A percentile compares a stretch with the other conserved stretches of the same genome.
Conservation (phyloP, 202 grass and related monocot species). For the Zizania palustris region DNA sequence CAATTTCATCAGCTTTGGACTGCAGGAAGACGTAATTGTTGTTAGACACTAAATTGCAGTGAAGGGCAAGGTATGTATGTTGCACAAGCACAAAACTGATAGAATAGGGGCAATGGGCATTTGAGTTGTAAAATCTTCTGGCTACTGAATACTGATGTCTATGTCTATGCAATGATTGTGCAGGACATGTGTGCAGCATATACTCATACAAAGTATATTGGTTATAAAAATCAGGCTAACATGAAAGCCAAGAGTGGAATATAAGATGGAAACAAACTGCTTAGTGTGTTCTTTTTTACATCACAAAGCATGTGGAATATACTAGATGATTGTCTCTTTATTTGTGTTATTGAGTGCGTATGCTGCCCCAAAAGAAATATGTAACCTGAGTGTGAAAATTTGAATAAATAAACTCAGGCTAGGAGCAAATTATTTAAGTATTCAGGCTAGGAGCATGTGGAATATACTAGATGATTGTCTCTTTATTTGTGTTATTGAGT, state of each 20-base stretch:
- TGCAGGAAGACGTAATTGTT: slow-evolving; percentile 43
- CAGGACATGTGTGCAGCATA: background rate
- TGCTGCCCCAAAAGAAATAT: background rate
- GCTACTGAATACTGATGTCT: background rate
- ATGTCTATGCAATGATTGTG: slow-evolving; percentile 5
- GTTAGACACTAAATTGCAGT: slow-evolving; percentile 32
- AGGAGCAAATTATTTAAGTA: background rate
- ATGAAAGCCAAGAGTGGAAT: slow-evolving; percentile 17
- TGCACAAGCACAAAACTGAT: slow-evolving; percentile 22
- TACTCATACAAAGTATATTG: background rate
- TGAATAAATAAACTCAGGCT: background rate
- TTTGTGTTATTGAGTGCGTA: background rate
- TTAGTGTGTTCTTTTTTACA: background rate
- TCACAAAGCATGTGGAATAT: slow-evolving; percentile 22
- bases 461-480: background rate
- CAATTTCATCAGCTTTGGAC: slow-evolving; percentile 99
- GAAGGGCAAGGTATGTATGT: background rate
- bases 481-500: background rate
- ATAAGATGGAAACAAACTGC: background rate
- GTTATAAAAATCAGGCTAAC: background rate
- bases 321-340: background rate
- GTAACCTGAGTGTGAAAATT: background rate
- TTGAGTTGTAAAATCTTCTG: slow-evolving; percentile 27
- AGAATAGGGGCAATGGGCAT: background rate
- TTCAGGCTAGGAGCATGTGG: background rate